Evolutionary conservation across 1,284 basidiomycete genomes (phyloP), one percentile per base, ranked within the genome.

Genomic region (Sporisorium exsertum): DNA sequence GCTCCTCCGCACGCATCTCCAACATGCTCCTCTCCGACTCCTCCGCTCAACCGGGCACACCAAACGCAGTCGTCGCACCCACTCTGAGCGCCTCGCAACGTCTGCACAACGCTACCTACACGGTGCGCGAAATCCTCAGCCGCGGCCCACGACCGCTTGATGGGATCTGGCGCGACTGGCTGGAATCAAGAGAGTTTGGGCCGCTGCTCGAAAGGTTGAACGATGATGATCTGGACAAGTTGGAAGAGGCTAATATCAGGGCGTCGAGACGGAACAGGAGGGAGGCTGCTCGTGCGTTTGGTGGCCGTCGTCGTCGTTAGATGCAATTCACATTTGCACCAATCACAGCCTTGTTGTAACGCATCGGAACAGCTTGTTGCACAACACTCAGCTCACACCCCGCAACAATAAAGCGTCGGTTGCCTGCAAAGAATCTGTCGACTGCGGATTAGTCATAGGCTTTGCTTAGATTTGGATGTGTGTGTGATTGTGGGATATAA

Each of bases 111-210:
- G 74, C 74, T 15, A 55, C 62, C 2, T 72, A 72, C 45, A 79
- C 73, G 7, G 67, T 82, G 15, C 69, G 77, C 6, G 80, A 82
- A 24, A 69, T 82, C 37, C 60, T 79, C n/a, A 65, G 79, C 8
- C 59, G 80, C 18, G 93, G 94, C 0, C 93, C 94, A 2, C 92
- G 92, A 83, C 88, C 89, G n/a, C 86, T 98, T 51, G 90, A 90
- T 82, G 93, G 94, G 63, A 92, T 95, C 1, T 99, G 95, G 94
- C 88, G 95, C 55, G 96, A 98, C 84, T 98, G 94, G 94, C 89
- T 89, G 57, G 96, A 98, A 82, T 90, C 92, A 35, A 92, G 94
- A 83, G 94, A 95, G 85, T 97, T 94, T 86, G 90, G 91, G 68
- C 97, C 96, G n/a, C 88, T 91, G 52, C 91, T 97, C 82, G 91